Conservation (phyloP, 2,329 filamentous ascomycete species). For the Pseudogymnoascus sp. region DNA sequence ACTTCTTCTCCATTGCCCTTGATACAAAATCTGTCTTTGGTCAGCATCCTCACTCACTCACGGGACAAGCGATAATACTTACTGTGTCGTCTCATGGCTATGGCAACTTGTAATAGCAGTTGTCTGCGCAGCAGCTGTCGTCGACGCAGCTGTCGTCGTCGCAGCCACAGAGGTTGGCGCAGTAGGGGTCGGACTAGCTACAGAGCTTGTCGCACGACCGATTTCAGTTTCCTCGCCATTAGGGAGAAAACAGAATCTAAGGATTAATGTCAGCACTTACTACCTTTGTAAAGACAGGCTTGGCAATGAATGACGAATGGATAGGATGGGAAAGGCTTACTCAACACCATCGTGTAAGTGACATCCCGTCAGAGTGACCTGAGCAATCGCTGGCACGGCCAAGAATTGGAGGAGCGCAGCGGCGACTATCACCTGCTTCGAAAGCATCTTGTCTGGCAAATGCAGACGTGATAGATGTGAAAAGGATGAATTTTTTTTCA, state of each 20-base stretch:
- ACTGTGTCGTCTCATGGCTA: conserved; percentile 38
- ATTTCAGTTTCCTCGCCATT: conserved; percentile 10
- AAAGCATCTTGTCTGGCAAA: neutral
- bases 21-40: conserved; percentile 34
- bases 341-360: conserved; percentile 27
- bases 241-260: conserved; percentile 1
- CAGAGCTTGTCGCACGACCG: neutral
- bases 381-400: neutral
- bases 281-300: neutral
- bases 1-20: conserved; percentile 35
- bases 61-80: neutral
- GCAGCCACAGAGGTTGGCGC: conserved; percentile 18
- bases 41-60: conserved; percentile 13
- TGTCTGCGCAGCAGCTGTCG: conserved; percentile 27
- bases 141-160: conserved; percentile 23
- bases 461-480: neutral
- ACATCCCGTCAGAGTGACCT: conserved; percentile 24
- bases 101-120: conserved; percentile 47
- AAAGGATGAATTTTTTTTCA: too few species aligned
- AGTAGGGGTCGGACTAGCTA: conserved; percentile 22
- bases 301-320: neutral
- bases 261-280: neutral
- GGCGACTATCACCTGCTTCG: neutral
- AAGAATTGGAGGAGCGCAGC: neutral
- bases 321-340: conserved; percentile 14